Evolutionary conservation across 768 basidiomycete genomes (phyloP).

Genomic region (Kwoniella sp.): DNA sequence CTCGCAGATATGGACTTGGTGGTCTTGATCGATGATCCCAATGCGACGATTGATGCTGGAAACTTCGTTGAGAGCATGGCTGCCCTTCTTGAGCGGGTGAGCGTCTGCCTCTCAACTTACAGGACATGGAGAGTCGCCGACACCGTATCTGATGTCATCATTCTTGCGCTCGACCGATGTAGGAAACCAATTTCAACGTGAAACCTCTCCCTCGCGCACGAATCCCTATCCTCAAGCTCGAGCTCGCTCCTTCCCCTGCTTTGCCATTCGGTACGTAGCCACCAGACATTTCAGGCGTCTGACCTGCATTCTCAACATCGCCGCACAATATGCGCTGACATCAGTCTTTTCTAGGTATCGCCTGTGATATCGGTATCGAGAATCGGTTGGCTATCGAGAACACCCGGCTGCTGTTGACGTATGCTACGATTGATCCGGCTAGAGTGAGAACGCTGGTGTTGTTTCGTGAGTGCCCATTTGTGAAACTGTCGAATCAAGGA

Average conservation of each 20-base stretch:
- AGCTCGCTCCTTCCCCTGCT: slow-evolving; percentile 66
- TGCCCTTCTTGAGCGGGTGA: slow-evolving; percentile 85
- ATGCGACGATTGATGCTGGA: slow-evolving; percentile 71
- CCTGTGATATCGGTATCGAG: slow-evolving; percentile 98
- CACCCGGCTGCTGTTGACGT: slow-evolving; percentile 91
- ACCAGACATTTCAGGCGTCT: no score
- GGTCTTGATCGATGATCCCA: slow-evolving; percentile 85
- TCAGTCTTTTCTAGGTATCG: slow-evolving; percentile 82
- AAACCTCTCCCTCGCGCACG: slow-evolving; percentile 94
- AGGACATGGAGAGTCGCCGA: no score
- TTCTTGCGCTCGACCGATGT: no score
- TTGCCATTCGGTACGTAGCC: slow-evolving; percentile 55
- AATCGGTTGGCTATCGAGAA: slow-evolving; percentile 96
- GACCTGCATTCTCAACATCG: no score
- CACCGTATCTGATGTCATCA: background rate
- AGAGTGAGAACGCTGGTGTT: slow-evolving; percentile 91
- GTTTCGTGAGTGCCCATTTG: slow-evolving; percentile 84
- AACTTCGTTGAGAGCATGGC: slow-evolving; percentile 94
- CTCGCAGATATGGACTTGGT: slow-evolving; percentile 93
- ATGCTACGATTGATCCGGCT: slow-evolving; percentile 93
- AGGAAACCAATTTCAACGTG: slow-evolving; percentile 62
- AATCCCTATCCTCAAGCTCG: slow-evolving; percentile 97
- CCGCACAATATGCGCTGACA: slow-evolving; percentile 1
- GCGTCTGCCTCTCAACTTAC: slow-evolving; percentile 45
- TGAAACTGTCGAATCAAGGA: no score